A percentile compares a stretch with the other conserved stretches of the same genome.
Conservation (phyloP, 257 asterid genomes). For the Solanum chaucha region DNA sequence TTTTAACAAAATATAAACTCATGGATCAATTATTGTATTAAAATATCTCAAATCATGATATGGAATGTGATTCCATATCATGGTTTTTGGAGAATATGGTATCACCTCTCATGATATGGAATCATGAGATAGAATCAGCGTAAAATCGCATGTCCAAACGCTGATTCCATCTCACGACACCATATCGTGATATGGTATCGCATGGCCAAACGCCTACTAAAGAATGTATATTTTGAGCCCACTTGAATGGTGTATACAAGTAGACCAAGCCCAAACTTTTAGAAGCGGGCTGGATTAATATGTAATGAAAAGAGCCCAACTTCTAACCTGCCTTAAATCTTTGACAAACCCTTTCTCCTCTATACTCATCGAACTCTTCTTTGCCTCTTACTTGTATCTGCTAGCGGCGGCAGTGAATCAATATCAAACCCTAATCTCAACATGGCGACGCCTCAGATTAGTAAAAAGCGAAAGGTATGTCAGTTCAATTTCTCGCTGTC, state of each 20-base stretch:
- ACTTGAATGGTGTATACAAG: background rate
- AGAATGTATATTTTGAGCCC: background rate
- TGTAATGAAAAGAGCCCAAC: background rate
- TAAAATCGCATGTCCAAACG: too few relatives aligned
- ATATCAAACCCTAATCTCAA: background rate
- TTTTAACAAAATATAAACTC: too few relatives aligned
- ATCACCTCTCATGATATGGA: too few relatives aligned
- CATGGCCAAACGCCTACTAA: background rate
- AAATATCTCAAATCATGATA: too few relatives aligned
- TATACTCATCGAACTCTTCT: background rate
- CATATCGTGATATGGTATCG: too few relatives aligned
- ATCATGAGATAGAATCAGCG: too few relatives aligned
- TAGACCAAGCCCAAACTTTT: background rate
- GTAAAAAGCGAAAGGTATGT: background rate
- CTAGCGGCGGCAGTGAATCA: background rate
- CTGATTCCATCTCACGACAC: too few relatives aligned
- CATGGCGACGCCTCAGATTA: slow-evolving; percentile 3
- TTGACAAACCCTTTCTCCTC: background rate
- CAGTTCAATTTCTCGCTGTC: background rate
- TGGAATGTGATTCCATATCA: too few relatives aligned
- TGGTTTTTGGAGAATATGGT: too few relatives aligned
- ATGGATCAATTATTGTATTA: too few relatives aligned
- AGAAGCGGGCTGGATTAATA: background rate
- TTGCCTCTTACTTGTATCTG: background rate
- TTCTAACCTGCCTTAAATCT: background rate